phyloP scores from a whole-genome alignment of 805 yeast genomes.

The Cyberlindnera xylosilytica region DNA sequence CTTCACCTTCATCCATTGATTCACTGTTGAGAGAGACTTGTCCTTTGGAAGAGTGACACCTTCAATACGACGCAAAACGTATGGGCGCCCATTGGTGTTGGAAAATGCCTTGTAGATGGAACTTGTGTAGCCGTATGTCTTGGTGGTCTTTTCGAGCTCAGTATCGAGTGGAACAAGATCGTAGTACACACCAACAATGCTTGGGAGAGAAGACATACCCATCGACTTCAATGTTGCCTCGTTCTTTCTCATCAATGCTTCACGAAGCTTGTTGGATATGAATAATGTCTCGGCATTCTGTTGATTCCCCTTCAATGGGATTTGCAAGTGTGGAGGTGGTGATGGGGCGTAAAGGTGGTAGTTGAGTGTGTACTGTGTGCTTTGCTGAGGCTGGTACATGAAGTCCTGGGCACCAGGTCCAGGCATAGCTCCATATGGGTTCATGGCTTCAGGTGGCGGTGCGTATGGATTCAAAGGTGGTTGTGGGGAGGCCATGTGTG shows the following conservation, averaged over 20 bases:
- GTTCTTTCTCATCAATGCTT: constrained; percentile 64
- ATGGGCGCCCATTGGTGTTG: constrained; percentile 72
- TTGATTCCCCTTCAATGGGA: constrained; percentile 66
- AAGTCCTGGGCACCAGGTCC: constrained; percentile 10
- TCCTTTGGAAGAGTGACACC: constrained; percentile 53
- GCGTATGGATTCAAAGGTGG: constrained; percentile 22
- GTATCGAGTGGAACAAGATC: constrained; percentile 80
- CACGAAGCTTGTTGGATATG: constrained; percentile 69
- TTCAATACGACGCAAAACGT: constrained; percentile 73
- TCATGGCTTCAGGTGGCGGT: constrained; percentile 9
- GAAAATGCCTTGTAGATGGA: constrained; percentile 78
- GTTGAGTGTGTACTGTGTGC: constrained; percentile 52
- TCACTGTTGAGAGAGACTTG: constrained; percentile 54
- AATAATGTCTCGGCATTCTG: constrained; percentile 67
- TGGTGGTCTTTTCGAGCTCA: constrained; percentile 32
- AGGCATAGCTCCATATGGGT: constrained; percentile 10
- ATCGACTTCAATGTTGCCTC: constrained; percentile 76
- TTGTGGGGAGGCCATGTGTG: not conserved
- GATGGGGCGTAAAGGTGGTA: constrained; percentile 89
- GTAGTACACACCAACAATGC: constrained; percentile 77
- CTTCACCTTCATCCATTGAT: constrained; percentile 60
- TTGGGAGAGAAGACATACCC: constrained; percentile 61
- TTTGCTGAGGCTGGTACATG: constrained; percentile 14
- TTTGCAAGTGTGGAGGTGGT: constrained; percentile 69
- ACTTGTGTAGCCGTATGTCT: constrained; percentile 51